Percentiles rank a stretch among this genome's conserved stretches.
Evolutionary conservation across 805 yeast genomes (phyloP).

Genomic region (Tetrapisispora namnaoensis): DNA sequence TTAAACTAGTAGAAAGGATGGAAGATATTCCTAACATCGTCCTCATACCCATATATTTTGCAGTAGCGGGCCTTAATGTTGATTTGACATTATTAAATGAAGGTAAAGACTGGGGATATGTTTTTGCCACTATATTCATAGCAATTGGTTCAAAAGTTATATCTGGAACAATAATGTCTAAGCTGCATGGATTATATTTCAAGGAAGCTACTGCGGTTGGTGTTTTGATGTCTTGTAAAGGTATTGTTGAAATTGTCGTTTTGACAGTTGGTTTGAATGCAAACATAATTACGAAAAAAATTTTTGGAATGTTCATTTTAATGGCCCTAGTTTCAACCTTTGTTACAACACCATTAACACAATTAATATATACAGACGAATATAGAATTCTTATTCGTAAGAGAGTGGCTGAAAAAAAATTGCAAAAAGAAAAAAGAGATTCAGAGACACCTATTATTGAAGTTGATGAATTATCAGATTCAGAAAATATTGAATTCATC

Average conservation of each 20-base stretch:
- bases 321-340: constrained; percentile 77
- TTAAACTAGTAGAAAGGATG: constrained; percentile 59
- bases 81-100: constrained; percentile 52
- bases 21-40: constrained; percentile 69
- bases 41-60: constrained; percentile 69
- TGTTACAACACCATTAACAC: constrained; percentile 67
- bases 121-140: constrained; percentile 52
- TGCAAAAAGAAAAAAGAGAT: constrained; percentile 3
- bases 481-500: not conserved
- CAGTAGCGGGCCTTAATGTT: constrained; percentile 65
- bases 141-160: constrained; percentile 59
- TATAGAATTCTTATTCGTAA: constrained; percentile 41
- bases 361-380: constrained; percentile 48
- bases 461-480: not conserved
- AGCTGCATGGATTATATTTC: constrained; percentile 52
- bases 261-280: constrained; percentile 65
- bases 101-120: constrained; percentile 74
- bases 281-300: constrained; percentile 51
- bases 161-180: constrained; percentile 62
- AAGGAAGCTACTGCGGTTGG: constrained; percentile 73
- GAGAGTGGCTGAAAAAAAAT: not conserved
- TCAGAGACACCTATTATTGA: not conserved
- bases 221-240: constrained; percentile 78
- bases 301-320: constrained; percentile 70
- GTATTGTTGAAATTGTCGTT: constrained; percentile 78